A percentile compares a stretch with the other conserved stretches of the same genome.
Conservation (phyloP, 345 rosid genomes). For the Rhodamnia rubescens region DNA sequence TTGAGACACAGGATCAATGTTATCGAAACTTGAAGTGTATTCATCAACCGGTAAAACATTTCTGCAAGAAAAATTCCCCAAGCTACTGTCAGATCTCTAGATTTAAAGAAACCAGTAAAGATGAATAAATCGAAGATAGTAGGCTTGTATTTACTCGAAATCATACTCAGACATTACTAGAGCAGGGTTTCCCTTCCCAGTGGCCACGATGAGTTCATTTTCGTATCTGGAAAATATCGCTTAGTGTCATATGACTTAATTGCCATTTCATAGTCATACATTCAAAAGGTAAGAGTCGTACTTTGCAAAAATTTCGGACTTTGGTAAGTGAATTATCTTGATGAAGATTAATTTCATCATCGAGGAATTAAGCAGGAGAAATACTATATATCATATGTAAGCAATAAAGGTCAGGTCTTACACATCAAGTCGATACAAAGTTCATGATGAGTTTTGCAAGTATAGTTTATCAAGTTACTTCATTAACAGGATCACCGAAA, state of each 20-base stretch:
- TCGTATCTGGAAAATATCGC: too few relatives aligned
- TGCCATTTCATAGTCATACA: too few relatives aligned
- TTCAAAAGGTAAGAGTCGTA: too few relatives aligned
- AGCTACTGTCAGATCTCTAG: background rate
- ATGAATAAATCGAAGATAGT: background rate
- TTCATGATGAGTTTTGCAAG: too few relatives aligned
- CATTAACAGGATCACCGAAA: too few relatives aligned
- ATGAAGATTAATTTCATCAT: too few relatives aligned
- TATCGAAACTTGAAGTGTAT: slow-evolving; percentile 52
- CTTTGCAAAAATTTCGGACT: too few relatives aligned
- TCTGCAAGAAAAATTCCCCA: slow-evolving; percentile 27
- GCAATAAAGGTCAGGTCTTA: background rate
- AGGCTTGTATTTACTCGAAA: slow-evolving; percentile 38
- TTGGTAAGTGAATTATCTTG: too few relatives aligned
- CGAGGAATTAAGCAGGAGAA: too few relatives aligned
- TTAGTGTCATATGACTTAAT: background rate
- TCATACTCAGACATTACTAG: slow-evolving; percentile 75
- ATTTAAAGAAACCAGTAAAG: background rate
- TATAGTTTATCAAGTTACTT: too few relatives aligned
- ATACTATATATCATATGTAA: background rate
- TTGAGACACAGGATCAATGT: slow-evolving; percentile 74
- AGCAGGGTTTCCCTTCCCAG: slow-evolving; percentile 85
- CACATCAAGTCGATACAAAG: too few relatives aligned
- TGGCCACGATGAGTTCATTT: background rate
- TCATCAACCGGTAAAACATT: slow-evolving; percentile 65